Conservation (phyloP, 148 eudicot genomes). For the Vaccinium vitisidaea region DNA sequence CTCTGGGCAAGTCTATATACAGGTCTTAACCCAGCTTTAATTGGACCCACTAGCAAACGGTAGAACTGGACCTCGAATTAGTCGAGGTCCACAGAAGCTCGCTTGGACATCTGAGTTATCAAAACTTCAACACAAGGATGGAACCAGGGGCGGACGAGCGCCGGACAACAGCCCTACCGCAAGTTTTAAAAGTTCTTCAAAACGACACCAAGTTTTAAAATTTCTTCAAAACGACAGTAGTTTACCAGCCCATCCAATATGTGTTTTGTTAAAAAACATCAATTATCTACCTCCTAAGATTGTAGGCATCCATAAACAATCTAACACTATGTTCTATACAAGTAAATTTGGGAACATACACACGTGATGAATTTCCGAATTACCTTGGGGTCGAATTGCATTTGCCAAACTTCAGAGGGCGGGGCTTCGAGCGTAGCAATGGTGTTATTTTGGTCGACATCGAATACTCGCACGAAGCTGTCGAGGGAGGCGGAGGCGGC, state of each 20-base stretch:
- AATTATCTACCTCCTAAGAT: too few relatives aligned
- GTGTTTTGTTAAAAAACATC: too few relatives aligned
- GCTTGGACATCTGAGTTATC: not conserved
- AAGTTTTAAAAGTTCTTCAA: too few relatives aligned
- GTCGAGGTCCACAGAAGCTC: not conserved
- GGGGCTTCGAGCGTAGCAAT: slow-evolving; percentile 82
- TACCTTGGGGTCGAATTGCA: slow-evolving; percentile 85
- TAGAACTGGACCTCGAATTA: not conserved
- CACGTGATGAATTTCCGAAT: not conserved
- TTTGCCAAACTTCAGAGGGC: slow-evolving; percentile 90
- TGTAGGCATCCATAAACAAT: too few relatives aligned
- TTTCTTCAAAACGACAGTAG: too few relatives aligned
- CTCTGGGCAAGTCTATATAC: too few relatives aligned
- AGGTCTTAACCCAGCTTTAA: too few relatives aligned
- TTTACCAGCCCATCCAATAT: too few relatives aligned
- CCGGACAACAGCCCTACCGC: too few relatives aligned
- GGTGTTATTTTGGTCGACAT: slow-evolving; percentile 71
- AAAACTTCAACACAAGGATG: not conserved
- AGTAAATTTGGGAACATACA: not conserved
- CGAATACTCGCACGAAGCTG: slow-evolving; percentile 83
- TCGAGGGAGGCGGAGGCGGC: slow-evolving; percentile 95
- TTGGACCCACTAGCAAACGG: not conserved
- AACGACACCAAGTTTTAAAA: too few relatives aligned
- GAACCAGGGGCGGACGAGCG: too few relatives aligned
- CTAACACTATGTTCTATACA: not conserved